Evolutionary conservation across 139 green algal species (phyloP).

Genomic region (Chlorella sp.): DNA sequence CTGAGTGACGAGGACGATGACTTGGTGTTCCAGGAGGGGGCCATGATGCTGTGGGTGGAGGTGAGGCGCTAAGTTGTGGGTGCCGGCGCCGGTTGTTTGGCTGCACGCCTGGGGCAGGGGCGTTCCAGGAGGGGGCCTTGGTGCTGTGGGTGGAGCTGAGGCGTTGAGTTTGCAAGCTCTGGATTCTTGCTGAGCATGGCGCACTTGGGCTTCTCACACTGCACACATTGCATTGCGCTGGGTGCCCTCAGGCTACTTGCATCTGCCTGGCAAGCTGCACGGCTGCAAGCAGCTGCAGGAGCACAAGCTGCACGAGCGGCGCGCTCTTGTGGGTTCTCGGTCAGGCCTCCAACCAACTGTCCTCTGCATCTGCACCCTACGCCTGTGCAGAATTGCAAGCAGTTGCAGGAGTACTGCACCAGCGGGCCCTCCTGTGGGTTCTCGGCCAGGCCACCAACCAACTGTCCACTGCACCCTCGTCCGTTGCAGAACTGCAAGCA

Average conservation of each 20-base stretch:
- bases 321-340: too few species aligned
- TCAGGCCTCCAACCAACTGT: too few species aligned
- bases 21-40: slow-evolving; percentile 65
- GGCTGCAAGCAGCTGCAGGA: too few species aligned
- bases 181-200: neutral
- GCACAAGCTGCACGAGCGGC: too few species aligned
- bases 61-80: neutral
- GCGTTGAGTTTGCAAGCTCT: neutral
- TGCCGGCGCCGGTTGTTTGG: neutral
- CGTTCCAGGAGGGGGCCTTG: neutral
- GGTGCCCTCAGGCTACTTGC: too few species aligned
- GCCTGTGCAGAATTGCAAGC: too few species aligned
- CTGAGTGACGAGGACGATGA: slow-evolving; percentile 50
- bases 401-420: too few species aligned
- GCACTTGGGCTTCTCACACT: neutral
- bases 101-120: neutral
- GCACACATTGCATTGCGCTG: too few species aligned
- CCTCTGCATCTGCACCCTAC: too few species aligned
- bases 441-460: neutral
- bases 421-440: too few species aligned
- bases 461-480: neutral
- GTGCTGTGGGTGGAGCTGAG: neutral
- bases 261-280: too few species aligned
- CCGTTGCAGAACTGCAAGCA: slow-evolving; percentile 35
- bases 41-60: slow-evolving; percentile 78